Evolutionary conservation across 306 rosid species (phyloP), one percentile per base, ranked within the genome.

Genomic region (Casuarina cunninghamiana): DNA sequence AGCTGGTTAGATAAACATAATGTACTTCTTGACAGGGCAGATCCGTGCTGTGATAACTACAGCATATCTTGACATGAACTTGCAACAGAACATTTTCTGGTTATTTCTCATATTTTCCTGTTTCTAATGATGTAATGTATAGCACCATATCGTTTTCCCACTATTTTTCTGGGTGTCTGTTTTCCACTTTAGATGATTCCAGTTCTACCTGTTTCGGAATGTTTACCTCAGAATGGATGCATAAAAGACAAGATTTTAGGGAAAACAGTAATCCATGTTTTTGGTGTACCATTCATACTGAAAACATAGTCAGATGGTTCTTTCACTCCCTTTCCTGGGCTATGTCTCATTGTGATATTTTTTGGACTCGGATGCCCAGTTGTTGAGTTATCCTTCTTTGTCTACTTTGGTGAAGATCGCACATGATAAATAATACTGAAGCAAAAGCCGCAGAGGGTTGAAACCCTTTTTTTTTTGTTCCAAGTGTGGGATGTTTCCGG

Each of bases 1-100:
- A 65, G 72, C 53, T 75, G 75, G 44, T 67, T 55, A 77, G 21
- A 62, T 85, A 77, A 72, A 71, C 35, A 43, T 42, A 12, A 37
- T 49, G 67, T 74, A 44, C 57, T 70, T 54, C 58, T 70, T 66
- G 70, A 73, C 45, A 73, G 19, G 26, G 77, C 41, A 78, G 69
- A 17, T 13, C 19, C 15, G 50, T n/a, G 15, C 13, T 26, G 5
- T 71, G 46, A 38, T 50, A 71, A 48, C 21, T 71, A 17, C 7
- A 45, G 44, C 32, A 19, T 49, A 15, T 5, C 57, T 42, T 76
- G 71, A 38, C 83, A 53, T 35, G 17, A 72, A 39, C 43, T 38
- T 5, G 63, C 2, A 10, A 35, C 5, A 62, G 10, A 16, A 35
- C 41, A 62, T 58, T 58, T 10, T 58, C 65, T 58, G 16, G 65